phyloP scores from a whole-genome alignment of 805 yeast species.

The Candida sithepensis region DNA sequence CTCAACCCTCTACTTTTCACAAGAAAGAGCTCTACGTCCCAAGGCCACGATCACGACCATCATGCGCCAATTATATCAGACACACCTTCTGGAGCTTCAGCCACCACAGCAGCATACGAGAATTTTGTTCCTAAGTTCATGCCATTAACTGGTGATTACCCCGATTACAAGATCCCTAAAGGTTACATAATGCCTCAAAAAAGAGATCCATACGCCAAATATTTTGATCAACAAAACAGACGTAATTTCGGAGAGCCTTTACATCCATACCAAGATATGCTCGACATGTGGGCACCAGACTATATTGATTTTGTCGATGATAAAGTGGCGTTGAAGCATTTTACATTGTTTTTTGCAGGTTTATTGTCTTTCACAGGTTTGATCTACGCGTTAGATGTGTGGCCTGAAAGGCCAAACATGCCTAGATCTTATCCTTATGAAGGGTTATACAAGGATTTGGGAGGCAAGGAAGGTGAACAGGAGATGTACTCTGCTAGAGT shows the following conservation, averaged over 20 bases:
- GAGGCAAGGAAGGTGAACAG: conserved; percentile 51
- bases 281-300: conserved; percentile 87
- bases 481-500: conserved; percentile 40
- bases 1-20: neutral
- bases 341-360: conserved; percentile 53
- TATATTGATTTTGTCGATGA: conserved; percentile 58
- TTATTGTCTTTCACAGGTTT: conserved; percentile 39
- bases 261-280: conserved; percentile 66
- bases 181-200: conserved; percentile 51
- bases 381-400: conserved; percentile 48
- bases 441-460: conserved; percentile 73
- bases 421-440: conserved; percentile 73
- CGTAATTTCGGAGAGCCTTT: conserved; percentile 74
- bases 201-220: conserved; percentile 67
- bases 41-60: neutral
- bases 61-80: neutral
- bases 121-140: conserved; percentile 25
- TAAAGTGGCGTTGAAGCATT: conserved; percentile 55
- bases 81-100: neutral
- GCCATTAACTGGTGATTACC: conserved; percentile 28
- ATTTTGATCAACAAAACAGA: conserved; percentile 78
- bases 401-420: conserved; percentile 68
- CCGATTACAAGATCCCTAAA: conserved; percentile 56
- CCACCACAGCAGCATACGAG: neutral
- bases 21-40: neutral